A percentile compares a stretch with the other conserved stretches of the same genome.
phyloP scores from a whole-genome alignment of 345 rosid species.

The Theobroma cacao region DNA sequence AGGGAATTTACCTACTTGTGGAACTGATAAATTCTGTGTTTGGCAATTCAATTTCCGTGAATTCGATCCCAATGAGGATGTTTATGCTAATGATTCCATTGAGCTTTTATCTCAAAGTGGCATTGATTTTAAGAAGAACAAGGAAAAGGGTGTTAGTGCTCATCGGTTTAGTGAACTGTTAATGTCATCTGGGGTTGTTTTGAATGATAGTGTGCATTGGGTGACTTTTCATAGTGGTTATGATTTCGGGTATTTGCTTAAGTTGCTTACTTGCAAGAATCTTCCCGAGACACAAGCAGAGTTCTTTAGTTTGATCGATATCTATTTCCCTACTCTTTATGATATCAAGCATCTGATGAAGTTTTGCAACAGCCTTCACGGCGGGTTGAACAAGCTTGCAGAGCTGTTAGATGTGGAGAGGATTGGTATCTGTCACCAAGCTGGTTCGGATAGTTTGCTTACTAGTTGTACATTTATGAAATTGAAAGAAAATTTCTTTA shows the following conservation, averaged over 20 bases:
- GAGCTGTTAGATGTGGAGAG: constrained; percentile 65
- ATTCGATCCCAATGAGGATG: constrained; percentile 52
- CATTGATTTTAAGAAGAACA: constrained; percentile 63
- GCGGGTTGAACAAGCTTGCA: constrained; percentile 77
- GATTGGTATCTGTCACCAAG: constrained; percentile 74
- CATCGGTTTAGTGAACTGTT: constrained; percentile 51
- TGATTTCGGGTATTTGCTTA: constrained; percentile 80
- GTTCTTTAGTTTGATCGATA: constrained; percentile 50
- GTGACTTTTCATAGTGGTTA: constrained; percentile 79
- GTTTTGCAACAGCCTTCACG: constrained; percentile 70
- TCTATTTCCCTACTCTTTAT: constrained; percentile 59
- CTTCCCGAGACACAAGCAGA: constrained; percentile 48
- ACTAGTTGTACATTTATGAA: constrained; percentile 74
- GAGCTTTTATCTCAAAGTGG: constrained; percentile 61
- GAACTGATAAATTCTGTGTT: constrained; percentile 53
- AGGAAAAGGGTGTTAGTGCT: constrained; percentile 50
- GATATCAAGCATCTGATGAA: constrained; percentile 74
- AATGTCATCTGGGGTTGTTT: constrained; percentile 75
- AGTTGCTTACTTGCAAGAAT: constrained; percentile 57
- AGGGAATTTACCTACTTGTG: constrained; percentile 66
- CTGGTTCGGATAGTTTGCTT: constrained; percentile 81
- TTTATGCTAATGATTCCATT: constrained; percentile 56
- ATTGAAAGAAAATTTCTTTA: constrained; percentile 62
- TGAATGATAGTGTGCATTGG: constrained; percentile 70
- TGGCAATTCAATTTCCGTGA: constrained; percentile 85